Conservation (phyloP, 1,284 basidiomycete species). For the Ceratobasidium sp. region DNA sequence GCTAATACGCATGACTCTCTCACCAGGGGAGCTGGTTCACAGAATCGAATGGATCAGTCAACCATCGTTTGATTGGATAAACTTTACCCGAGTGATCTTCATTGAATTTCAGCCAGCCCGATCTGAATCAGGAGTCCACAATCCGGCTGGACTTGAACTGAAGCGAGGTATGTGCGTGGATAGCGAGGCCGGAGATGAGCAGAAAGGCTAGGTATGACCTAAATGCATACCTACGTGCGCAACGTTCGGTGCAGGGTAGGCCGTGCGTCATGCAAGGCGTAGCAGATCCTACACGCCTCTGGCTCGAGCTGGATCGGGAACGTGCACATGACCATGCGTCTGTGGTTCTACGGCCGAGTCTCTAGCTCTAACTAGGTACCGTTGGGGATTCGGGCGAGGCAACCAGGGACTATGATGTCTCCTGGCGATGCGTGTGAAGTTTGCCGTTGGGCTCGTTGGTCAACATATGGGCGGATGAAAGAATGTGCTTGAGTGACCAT, state of each 20-base stretch:
- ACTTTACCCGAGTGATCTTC: conserved; percentile 13
- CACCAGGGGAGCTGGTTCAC: neutral
- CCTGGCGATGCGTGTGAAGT: conserved; percentile 32
- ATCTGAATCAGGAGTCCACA: conserved; percentile 18
- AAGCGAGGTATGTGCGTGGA: conserved; percentile 22
- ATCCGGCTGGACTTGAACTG: conserved; percentile 1
- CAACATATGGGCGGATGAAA: conserved; percentile 6
- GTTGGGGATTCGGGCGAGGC: conserved; percentile 11
- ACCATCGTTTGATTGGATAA: conserved; percentile 24
- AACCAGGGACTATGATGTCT: conserved; percentile 23
- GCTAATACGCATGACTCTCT: neutral
- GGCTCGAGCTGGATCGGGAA: neutral
- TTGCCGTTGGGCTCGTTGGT: conserved; percentile 7
- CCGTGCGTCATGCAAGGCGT: neutral
- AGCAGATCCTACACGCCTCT: neutral
- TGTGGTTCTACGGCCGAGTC: conserved; percentile 11
- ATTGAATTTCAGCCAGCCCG: conserved; percentile 12
- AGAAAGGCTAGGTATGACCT: neutral
- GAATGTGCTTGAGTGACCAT: conserved; percentile 6
- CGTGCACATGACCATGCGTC: conserved; percentile 19
- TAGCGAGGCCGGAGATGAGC: neutral
- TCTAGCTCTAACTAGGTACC: conserved; percentile 5
- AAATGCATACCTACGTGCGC: neutral
- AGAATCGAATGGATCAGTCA: neutral
- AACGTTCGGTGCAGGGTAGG: neutral